These are phyloP conservation scores for Colletotrichum eleusines DNA, from an alignment of 2,329 filamentous ascomycete species.

Conservation along the genomic window DNA sequence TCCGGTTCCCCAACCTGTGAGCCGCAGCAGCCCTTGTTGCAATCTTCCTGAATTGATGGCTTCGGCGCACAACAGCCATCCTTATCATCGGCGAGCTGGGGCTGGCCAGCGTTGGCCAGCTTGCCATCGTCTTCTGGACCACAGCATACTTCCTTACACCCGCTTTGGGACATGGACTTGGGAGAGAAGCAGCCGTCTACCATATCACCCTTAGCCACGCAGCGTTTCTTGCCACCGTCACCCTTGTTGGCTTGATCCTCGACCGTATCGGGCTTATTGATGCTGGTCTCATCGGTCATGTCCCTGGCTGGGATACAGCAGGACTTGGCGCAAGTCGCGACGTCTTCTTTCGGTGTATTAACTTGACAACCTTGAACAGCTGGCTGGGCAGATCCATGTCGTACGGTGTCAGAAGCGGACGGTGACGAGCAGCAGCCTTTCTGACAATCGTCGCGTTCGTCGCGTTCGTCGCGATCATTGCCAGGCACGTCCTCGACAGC, in stretches of 20 bases:
- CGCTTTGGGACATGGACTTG: neutral
- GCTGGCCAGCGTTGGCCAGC: neutral
- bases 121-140: neutral
- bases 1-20: neutral
- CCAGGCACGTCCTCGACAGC: neutral
- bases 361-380: neutral
- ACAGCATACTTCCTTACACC: neutral
- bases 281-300: no score
- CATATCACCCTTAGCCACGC: neutral
- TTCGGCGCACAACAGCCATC: conserved; percentile 2
- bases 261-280: neutral
- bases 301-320: neutral
- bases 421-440: conserved; percentile 12
- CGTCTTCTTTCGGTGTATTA: neutral
- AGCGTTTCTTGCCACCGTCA: neutral
- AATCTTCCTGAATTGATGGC: neutral
- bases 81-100: neutral
- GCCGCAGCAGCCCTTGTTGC: neutral
- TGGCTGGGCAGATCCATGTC: neutral
- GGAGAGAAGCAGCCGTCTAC: neutral
- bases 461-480: no score
- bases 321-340: neutral
- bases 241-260: neutral
- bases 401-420: neutral
- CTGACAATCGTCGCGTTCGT: neutral